A percentile compares a stretch with the other conserved stretches of the same genome.
phyloP scores from a whole-genome alignment of 2,329 filamentous ascomycete species.

The Xylariaceae sp. region DNA sequence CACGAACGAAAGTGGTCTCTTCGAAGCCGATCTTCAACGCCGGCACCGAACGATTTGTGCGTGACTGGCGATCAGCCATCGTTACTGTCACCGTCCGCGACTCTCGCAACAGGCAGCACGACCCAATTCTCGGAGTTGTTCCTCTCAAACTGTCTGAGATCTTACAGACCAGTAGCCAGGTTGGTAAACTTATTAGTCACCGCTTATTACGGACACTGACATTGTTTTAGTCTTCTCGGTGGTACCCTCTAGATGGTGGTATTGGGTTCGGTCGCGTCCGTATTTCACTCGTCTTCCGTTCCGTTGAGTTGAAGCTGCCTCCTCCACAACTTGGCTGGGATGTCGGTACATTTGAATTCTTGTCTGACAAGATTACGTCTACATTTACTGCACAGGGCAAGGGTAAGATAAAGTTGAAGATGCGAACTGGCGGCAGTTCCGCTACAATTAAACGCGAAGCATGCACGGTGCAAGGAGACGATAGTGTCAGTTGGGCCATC shows the following conservation, averaged over 20 bases:
- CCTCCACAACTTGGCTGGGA: constrained; percentile 88
- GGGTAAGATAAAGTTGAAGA: constrained; percentile 69
- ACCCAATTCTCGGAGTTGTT: constrained; percentile 89
- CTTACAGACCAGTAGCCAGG: constrained; percentile 81
- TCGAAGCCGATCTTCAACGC: constrained; percentile 97
- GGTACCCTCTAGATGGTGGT: constrained; percentile 96
- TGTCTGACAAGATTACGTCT: constrained; percentile 66
- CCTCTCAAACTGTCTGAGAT: constrained; percentile 84
- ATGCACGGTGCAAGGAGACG: constrained; percentile 58
- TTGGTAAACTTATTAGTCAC: constrained; percentile 9
- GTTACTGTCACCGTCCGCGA: constrained; percentile 88
- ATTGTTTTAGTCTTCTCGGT: constrained; percentile 54
- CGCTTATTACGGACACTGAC: not conserved
- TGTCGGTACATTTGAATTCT: constrained; percentile 90
- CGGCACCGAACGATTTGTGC: constrained; percentile 86
- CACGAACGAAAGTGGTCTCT: constrained; percentile 88
- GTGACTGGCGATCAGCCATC: constrained; percentile 87
- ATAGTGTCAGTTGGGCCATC: constrained; percentile 50
- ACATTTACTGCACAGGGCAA: constrained; percentile 52
- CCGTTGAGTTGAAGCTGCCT: constrained; percentile 82
- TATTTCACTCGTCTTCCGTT: constrained; percentile 86
- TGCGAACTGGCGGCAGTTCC: constrained; percentile 82
- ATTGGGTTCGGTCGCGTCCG: constrained; percentile 88
- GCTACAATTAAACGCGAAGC: constrained; percentile 64
- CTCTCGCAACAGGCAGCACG: constrained; percentile 84